Evolutionary conservation across 257 asterid genomes (phyloP).

Genomic region (Eustoma russellianum): DNA sequence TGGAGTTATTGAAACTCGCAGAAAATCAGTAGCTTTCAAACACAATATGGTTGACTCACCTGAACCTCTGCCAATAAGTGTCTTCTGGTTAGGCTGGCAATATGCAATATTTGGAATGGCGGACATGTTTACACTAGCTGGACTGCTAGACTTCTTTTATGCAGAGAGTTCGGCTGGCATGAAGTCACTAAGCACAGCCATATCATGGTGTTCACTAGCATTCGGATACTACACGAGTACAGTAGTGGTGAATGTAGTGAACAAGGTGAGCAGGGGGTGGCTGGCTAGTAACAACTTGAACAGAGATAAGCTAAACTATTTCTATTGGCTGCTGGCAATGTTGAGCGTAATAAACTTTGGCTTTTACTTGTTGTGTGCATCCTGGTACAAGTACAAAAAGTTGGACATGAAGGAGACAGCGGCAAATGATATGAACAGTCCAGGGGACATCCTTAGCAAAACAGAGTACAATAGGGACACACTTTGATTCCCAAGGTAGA

Average conservation of each 20-base stretch:
- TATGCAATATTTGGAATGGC: slow-evolving; percentile 60
- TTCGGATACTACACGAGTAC: slow-evolving; percentile 62
- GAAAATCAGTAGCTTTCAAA: slow-evolving; percentile 36
- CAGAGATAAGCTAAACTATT: too few species aligned
- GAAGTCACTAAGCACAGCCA: slow-evolving; percentile 60
- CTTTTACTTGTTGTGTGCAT: too few species aligned
- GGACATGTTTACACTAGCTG: slow-evolving; percentile 60
- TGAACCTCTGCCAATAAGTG: slow-evolving; percentile 44
- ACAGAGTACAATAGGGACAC: too few species aligned
- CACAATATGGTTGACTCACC: slow-evolving; percentile 44
- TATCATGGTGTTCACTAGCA: slow-evolving; percentile 62
- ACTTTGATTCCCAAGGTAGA: too few species aligned
- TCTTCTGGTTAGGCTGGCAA: slow-evolving; percentile 64
- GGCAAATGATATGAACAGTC: too few species aligned
- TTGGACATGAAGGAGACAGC: too few species aligned
- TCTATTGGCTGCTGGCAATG: too few species aligned
- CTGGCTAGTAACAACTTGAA: slow-evolving; percentile 19
- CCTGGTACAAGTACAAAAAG: too few species aligned
- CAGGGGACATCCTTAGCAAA: too few species aligned
- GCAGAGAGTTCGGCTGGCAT: slow-evolving; percentile 55
- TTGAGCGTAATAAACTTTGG: too few species aligned
- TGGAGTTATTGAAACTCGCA: slow-evolving; percentile 41
- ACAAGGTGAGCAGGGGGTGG: slow-evolving; percentile 65
- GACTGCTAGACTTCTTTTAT: slow-evolving; percentile 61
- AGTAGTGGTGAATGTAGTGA: slow-evolving; percentile 52